Evolutionary conservation across 208 protist genomes (phyloP).

Genomic region (Leishmania braziliensis): DNA sequence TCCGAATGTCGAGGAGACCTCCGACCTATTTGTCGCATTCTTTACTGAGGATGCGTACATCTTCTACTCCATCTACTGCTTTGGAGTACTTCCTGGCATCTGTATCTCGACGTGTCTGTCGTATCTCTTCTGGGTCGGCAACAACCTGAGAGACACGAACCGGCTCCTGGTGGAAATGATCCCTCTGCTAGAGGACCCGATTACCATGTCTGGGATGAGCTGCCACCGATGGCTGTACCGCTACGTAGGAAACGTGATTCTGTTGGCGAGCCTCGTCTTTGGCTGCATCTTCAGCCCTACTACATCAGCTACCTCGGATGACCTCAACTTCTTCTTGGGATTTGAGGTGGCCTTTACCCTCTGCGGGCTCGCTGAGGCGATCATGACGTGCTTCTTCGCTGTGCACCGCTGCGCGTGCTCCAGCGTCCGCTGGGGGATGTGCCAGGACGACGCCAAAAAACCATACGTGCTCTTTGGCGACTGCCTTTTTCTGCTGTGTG

Average conservation of each 20-base stretch:
- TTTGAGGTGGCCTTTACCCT: constrained; percentile 62
- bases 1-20: constrained; percentile 47
- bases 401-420: constrained; percentile 54
- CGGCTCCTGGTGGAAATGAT: constrained; percentile 56
- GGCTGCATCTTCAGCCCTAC: constrained; percentile 62
- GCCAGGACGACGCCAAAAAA: constrained; percentile 26
- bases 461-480: constrained; percentile 53
- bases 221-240: constrained; percentile 43
- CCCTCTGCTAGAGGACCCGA: constrained; percentile 69
- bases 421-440: constrained; percentile 22
- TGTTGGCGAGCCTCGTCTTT: constrained; percentile 58
- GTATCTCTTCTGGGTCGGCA: constrained; percentile 59
- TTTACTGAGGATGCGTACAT: constrained; percentile 64
- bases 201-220: constrained; percentile 57
- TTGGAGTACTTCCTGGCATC: constrained; percentile 59
- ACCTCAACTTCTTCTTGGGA: constrained; percentile 62
- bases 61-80: constrained; percentile 63
- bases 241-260: constrained; percentile 46
- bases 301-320: constrained; percentile 35
- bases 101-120: constrained; percentile 59
- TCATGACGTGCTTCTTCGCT: constrained; percentile 46
- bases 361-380: constrained; percentile 47
- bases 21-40: constrained; percentile 52
- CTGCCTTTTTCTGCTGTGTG: constrained; percentile 54
- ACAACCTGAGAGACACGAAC: constrained; percentile 58